These are phyloP conservation scores for Globisporangium ultimum DNA, from an alignment of 352 stramenopile species.

Conservation along the genomic window DNA sequence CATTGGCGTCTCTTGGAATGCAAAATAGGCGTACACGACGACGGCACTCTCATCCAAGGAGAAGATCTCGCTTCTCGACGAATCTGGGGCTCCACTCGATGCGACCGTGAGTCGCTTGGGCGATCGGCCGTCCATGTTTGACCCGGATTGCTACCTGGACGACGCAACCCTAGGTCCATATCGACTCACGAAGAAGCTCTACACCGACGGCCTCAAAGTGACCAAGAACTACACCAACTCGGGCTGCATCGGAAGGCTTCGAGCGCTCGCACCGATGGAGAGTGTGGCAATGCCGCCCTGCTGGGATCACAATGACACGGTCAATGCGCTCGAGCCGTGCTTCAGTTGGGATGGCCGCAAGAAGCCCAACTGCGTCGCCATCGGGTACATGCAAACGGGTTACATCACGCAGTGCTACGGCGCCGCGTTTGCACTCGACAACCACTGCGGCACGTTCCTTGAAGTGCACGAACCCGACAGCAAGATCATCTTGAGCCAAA, in stretches of 20 bases:
- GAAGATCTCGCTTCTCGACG: conserved; percentile 69
- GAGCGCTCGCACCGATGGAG: conserved; percentile 40
- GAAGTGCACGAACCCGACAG: conserved; percentile 71
- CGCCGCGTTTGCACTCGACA: conserved; percentile 48
- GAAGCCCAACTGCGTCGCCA: conserved; percentile 58
- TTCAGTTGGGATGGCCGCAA: conserved; percentile 54
- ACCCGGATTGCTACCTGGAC: conserved; percentile 74
- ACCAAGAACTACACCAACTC: conserved; percentile 54
- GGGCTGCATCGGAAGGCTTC: conserved; percentile 48
- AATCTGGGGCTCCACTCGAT: conserved; percentile 52
- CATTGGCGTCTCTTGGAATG: background rate
- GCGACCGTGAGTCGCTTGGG: conserved; percentile 59
- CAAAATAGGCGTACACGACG: conserved; percentile 40
- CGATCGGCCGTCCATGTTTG: conserved; percentile 65
- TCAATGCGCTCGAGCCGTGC: conserved; percentile 65
- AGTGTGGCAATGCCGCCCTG: conserved; percentile 62
- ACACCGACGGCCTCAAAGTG: conserved; percentile 29
- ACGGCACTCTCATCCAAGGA: conserved; percentile 29
- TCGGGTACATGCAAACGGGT: conserved; percentile 79
- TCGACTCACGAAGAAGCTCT: conserved; percentile 57
- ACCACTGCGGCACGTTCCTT: conserved; percentile 84
- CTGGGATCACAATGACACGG: conserved; percentile 80
- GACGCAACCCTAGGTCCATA: conserved; percentile 47
- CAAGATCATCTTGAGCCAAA: conserved; percentile 72
- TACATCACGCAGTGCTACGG: conserved; percentile 77